Base-by-base conservation (phyloP, 208 protist species). In the Angomonas ambiguus region DNA sequence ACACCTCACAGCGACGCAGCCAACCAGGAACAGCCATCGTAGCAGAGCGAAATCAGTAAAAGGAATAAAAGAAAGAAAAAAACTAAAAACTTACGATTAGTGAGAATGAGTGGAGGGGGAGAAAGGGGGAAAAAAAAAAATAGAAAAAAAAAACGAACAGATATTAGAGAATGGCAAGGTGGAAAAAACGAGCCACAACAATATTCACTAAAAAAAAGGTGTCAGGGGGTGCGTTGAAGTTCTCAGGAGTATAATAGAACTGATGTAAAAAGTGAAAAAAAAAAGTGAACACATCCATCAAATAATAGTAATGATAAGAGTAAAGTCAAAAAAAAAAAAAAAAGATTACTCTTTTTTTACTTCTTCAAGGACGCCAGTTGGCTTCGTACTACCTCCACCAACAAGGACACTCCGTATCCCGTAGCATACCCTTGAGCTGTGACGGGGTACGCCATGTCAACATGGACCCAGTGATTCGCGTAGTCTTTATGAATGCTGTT, bases 381-480 rank as follows among this genome's bases (percentile, higher is more conserved):
- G 0, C 16, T 22, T 31, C 70, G 78, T 51, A 89, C 88, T 4
- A 70, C 63, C 33, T 88, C 76, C 10, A 84, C 55, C 25, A 94
- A 70, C 5, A 96, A 70, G 0, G 81, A 62, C 18, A 94, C 85
- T 30, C 91, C 91, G 30, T 76, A 96, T 30, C 91, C 91, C 3
- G 87, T 94, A 0, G 77, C 82, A 24, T 27, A 13, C 53, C 86
- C 73, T 35, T 91, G 78, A 27, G 65, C 73, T 5, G 73, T 83
- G 38, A 83, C 88, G 0, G 91, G 91, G 10, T 56, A 48, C 0
- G 93, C 91, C 20, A 97, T 61, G 68, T 97, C 93, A 0, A 97
- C 73, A 70, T 97, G 93, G 38, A 92, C 84, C 84, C 84, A 95
- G 31, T 77, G 65, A 2, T 91, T 91, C 35, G 79, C 71, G 65